Conservation (phyloP, 495 filamentous ascomycete genomes). For the Penicillium steckii region DNA sequence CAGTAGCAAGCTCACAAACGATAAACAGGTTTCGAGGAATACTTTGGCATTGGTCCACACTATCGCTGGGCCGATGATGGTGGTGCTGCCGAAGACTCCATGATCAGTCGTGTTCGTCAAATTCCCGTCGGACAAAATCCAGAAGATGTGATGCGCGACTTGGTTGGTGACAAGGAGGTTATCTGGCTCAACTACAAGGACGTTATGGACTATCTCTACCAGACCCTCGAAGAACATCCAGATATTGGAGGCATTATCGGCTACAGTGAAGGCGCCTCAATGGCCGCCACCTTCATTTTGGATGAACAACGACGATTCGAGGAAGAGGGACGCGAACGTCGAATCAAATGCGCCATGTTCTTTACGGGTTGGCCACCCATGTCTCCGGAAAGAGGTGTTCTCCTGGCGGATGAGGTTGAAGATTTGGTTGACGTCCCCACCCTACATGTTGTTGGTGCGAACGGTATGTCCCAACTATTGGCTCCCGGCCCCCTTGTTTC, state of each 20-base stretch:
- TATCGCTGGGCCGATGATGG: conserved; percentile 51
- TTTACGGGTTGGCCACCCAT: conserved; percentile 56
- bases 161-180: conserved; percentile 20
- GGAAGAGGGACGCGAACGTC: conserved; percentile 34
- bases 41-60: conserved; percentile 51
- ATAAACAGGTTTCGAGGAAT: conserved; percentile 45
- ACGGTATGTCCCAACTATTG: conserved; percentile 21
- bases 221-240: conserved; percentile 22
- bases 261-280: conserved; percentile 60
- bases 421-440: conserved; percentile 48
- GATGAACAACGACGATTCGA: conserved; percentile 42
- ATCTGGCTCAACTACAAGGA: conserved; percentile 20
- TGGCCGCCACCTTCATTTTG: conserved; percentile 52
- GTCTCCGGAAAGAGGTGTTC: conserved; percentile 39
- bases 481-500: neutral
- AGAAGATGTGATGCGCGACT: conserved; percentile 50
- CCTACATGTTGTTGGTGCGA: conserved; percentile 55
- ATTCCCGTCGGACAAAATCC: conserved; percentile 45
- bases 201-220: conserved; percentile 29
- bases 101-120: conserved; percentile 48
- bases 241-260: conserved; percentile 51
- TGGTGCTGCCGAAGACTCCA: conserved; percentile 42
- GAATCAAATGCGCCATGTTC: conserved; percentile 56
- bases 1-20: neutral
- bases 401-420: conserved; percentile 49